Percentiles rank a stretch among this genome's conserved stretches.
Conservation (phyloP, 352 stramenopile species). For the Phytophthora meadii region DNA sequence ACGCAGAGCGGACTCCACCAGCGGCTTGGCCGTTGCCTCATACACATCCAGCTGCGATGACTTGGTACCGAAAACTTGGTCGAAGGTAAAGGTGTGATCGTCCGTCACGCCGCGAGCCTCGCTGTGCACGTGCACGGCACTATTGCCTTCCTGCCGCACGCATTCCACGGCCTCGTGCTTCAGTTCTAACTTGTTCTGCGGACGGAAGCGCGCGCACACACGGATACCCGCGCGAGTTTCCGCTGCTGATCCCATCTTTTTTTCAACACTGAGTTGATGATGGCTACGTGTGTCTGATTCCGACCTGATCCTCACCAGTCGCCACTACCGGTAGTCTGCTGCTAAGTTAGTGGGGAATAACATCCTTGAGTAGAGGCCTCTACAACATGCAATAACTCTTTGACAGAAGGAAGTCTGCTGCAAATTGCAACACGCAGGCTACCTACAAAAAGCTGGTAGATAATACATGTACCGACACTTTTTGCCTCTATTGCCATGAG, state of each 20-base stretch:
- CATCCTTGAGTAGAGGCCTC: too few relatives aligned
- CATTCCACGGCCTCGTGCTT: slow-evolving; percentile 73
- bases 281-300: slow-evolving; percentile 23
- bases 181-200: slow-evolving; percentile 80
- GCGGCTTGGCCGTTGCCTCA: slow-evolving; percentile 62
- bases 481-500: too few relatives aligned
- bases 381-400: too few relatives aligned
- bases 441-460: too few relatives aligned
- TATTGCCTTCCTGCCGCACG: slow-evolving; percentile 57
- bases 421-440: too few relatives aligned
- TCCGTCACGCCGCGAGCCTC: slow-evolving; percentile 35
- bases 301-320: slow-evolving; percentile 14
- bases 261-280: slow-evolving; percentile 5
- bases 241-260: slow-evolving; percentile 25
- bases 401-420: too few relatives aligned
- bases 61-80: slow-evolving; percentile 65
- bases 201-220: slow-evolving; percentile 76
- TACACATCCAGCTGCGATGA: slow-evolving; percentile 76
- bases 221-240: slow-evolving; percentile 58
- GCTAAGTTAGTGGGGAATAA: too few relatives aligned
- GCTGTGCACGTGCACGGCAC: slow-evolving; percentile 48
- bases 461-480: too few relatives aligned
- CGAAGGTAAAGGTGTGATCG: slow-evolving; percentile 75
- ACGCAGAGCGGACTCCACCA: slow-evolving; percentile 63
- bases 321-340: too few relatives aligned